phyloP scores from a whole-genome alignment of 495 filamentous ascomycete genomes.

The Amorphotheca resinae region DNA sequence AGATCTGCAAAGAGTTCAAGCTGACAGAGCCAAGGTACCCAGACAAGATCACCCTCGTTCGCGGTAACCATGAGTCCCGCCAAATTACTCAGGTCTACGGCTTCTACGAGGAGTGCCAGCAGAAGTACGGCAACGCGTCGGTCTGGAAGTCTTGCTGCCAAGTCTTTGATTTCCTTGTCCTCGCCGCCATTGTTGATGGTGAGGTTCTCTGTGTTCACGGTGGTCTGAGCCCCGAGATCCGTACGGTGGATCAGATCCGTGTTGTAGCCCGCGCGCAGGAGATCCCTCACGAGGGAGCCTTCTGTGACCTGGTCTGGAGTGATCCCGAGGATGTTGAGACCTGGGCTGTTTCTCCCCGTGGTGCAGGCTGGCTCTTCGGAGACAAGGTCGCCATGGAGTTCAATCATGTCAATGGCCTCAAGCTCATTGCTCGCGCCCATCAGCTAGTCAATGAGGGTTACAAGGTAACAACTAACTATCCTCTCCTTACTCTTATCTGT shows the following conservation, averaged over 20 bases:
- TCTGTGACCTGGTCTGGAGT: slow-evolving; percentile 97
- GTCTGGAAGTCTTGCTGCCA: slow-evolving; percentile 99
- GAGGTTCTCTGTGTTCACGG: slow-evolving; percentile 96
- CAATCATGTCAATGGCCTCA: slow-evolving; percentile 95
- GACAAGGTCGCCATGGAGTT: slow-evolving; percentile 98
- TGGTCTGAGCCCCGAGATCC: slow-evolving; percentile 90
- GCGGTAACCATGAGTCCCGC: slow-evolving; percentile 93
- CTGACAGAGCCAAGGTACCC: slow-evolving; percentile 54
- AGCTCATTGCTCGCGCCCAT: slow-evolving; percentile 87
- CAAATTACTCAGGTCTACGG: slow-evolving; percentile 99
- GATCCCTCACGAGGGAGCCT: slow-evolving; percentile 95
- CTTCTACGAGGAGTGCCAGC: slow-evolving; percentile 96
- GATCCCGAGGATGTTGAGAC: slow-evolving; percentile 98
- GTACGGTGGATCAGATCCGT: slow-evolving; percentile 92
- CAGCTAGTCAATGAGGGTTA: slow-evolving; percentile 97
- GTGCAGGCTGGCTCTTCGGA: slow-evolving; percentile 94
- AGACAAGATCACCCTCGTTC: slow-evolving; percentile 86
- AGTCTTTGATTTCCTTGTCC: slow-evolving; percentile 94
- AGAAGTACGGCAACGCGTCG: slow-evolving; percentile 94
- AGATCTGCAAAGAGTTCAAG: background rate
- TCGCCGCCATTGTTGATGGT: slow-evolving; percentile 93
- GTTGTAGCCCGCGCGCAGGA: slow-evolving; percentile 95
- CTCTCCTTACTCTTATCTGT: background rate
- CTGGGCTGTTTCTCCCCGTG: slow-evolving; percentile 90
- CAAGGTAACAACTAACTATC: slow-evolving; percentile 46